Base-by-base conservation (phyloP, 1,139 yeast species). In the Yamadazyma pseudoaaseri region DNA sequence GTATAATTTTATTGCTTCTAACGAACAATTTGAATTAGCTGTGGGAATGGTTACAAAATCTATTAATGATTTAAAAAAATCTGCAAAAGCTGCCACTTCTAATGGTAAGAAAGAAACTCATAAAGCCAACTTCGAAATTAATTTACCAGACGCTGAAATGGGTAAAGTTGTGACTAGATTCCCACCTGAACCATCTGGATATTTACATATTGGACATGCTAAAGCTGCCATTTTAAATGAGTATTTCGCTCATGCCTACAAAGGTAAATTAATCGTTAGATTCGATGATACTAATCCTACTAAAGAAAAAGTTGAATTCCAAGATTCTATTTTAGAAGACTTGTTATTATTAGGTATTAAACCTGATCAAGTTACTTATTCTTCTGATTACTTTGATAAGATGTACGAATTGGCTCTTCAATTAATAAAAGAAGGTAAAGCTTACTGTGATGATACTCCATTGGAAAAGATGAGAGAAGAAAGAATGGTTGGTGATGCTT, bases 251-350 rank as follows among this genome's bases (percentile, higher is more conserved):
- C 83, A 86, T 51, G 82, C 79, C 53, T 90, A 89, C 72, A 84
- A 90, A 54, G 97, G 98, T 59, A 90, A 90, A 64, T 76, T 90
- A 58, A 87, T 90, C 56, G 81, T 92, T 53, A 81, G 98, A 66
- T 92, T 90, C 58, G 98, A 92, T 60, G 97, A 92, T 60, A 92
- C 98, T 42, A 92, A 92, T 62, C 98, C 98, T 28, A 78, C 90
- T 38, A 90, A 90, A 69, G 97, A 92, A 70, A 89, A 86, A 70
- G 81, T 62, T 34, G 97, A 92, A 66, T 92, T 83, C 65, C 92
- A 90, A 60, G 92, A 90, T 52, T 78, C 96, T 21, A 92, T 92
- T 57, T 66, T 90, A 45, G 95, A 89, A 65, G 97, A 90, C 70
- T 76, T 92, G 60, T 74, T 81, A 41, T 71, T 89, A 45, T 72